Conservation (phyloP, 75 land plant species). For the Selaginella tamariscina region DNA sequence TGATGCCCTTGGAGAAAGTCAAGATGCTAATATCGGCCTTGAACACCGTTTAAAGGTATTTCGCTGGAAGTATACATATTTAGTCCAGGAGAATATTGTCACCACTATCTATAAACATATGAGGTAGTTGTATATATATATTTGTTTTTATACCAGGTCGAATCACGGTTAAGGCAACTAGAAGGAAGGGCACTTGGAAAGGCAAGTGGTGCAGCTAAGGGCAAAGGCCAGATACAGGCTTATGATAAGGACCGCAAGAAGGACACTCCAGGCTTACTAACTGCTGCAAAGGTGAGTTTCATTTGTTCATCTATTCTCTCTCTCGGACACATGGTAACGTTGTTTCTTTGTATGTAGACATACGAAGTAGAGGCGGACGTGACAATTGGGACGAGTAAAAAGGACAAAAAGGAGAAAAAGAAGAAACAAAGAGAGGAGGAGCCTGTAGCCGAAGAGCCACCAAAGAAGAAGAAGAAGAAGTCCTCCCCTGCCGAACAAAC, state of each 20-base stretch:
- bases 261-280: constrained; percentile 56
- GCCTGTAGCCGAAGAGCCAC: neutral
- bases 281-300: constrained; percentile 66
- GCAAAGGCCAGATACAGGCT: constrained; percentile 70
- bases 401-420: neutral
- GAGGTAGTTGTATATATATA: neutral
- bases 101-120: neutral
- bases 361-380: constrained; percentile 20
- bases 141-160: constrained; percentile 41
- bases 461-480: constrained; percentile 18
- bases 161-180: constrained; percentile 65
- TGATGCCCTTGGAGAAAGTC: constrained; percentile 79
- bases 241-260: constrained; percentile 80
- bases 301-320: constrained; percentile 7
- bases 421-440: constrained; percentile 22
- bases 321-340: too few species aligned
- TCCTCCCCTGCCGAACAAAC: neutral
- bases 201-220: constrained; percentile 69
- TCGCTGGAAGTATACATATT: neutral
- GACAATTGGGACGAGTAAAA: neutral
- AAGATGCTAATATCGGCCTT: constrained; percentile 66
- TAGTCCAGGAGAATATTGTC: too few species aligned
- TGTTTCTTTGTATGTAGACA: constrained; percentile 34
- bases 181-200: constrained; percentile 75
- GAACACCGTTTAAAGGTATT: constrained; percentile 73